Conservation (phyloP, 2,329 filamentous ascomycete genomes). For the Colletotrichum musae region DNA sequence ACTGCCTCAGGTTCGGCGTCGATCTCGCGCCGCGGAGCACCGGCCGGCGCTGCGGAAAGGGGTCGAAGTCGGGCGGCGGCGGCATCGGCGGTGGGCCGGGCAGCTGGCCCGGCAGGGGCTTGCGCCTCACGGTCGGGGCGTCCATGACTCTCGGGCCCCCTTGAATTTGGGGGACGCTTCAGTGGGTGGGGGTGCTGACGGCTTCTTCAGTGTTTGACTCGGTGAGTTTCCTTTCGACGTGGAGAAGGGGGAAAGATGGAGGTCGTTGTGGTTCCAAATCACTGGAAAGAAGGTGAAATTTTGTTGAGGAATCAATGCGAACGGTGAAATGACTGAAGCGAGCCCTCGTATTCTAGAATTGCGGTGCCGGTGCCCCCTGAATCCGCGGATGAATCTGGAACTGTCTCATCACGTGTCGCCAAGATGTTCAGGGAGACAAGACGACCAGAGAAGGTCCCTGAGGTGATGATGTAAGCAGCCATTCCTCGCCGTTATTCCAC, state of each 20-base stretch:
- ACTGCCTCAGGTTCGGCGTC: constrained; percentile 37
- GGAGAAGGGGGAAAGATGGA: background rate
- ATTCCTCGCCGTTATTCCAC: background rate
- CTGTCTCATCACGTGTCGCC: constrained; percentile 42
- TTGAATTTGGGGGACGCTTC: background rate
- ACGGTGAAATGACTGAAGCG: too few species aligned
- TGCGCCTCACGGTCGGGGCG: constrained; percentile 31
- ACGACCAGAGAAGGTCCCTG: background rate
- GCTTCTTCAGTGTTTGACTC: background rate
- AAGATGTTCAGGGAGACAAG: constrained; percentile 10
- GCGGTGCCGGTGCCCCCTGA: constrained; percentile 25
- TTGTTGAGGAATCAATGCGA: background rate
- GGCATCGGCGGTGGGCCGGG: constrained; percentile 36
- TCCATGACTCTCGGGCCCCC: constrained; percentile 29
- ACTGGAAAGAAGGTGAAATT: background rate
- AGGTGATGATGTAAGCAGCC: constrained; percentile 23
- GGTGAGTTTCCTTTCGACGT: background rate
- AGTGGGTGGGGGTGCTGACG: background rate
- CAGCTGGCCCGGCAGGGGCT: constrained; percentile 36
- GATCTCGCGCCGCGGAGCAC: constrained; percentile 32
- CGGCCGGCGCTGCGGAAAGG: constrained; percentile 28
- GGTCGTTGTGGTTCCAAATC: background rate
- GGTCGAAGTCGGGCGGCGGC: constrained; percentile 37
- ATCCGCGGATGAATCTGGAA: constrained; percentile 35
- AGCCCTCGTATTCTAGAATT: constrained; percentile 14